Evolutionary conservation across 805 yeast genomes (phyloP).

Genomic region (Lachancea thermotolerans): DNA sequence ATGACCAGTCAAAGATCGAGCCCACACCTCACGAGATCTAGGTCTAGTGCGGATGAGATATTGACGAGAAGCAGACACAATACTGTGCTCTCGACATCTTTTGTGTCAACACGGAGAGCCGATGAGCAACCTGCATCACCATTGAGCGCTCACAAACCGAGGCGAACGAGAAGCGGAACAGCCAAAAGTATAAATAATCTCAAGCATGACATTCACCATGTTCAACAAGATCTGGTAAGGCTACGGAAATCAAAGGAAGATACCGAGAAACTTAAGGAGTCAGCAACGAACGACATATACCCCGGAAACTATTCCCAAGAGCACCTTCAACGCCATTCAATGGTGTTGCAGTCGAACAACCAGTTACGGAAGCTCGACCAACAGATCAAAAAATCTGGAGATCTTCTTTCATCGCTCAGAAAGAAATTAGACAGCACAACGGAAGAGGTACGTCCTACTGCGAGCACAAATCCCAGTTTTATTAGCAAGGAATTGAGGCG

Average conservation of each 20-base stretch:
- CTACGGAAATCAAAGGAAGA: conserved; percentile 22
- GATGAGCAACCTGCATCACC: conserved; percentile 24
- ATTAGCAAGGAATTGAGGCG: not conserved
- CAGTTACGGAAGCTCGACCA: conserved; percentile 29
- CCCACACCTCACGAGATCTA: conserved; percentile 7
- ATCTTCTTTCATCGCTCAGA: conserved; percentile 20
- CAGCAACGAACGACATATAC: conserved; percentile 27
- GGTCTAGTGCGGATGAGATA: conserved; percentile 6
- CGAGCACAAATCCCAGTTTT: not conserved
- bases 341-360: conserved; percentile 29
- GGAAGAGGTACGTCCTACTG: not conserved
- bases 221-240: conserved; percentile 19
- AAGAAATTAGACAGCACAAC: conserved; percentile 17
- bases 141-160: conserved; percentile 23
- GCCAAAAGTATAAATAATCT: conserved; percentile 17
- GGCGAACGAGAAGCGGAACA: conserved; percentile 20
- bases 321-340: conserved; percentile 32
- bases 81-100: conserved; percentile 30
- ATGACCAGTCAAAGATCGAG: conserved; percentile 7
- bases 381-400: conserved; percentile 25
- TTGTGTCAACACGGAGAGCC: conserved; percentile 25
- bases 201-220: conserved; percentile 19
- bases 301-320: conserved; percentile 31
- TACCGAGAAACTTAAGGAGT: conserved; percentile 21
- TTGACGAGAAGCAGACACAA: conserved; percentile 15